Conservation (phyloP, 129 eudicot species). For the Arctium minus region DNA sequence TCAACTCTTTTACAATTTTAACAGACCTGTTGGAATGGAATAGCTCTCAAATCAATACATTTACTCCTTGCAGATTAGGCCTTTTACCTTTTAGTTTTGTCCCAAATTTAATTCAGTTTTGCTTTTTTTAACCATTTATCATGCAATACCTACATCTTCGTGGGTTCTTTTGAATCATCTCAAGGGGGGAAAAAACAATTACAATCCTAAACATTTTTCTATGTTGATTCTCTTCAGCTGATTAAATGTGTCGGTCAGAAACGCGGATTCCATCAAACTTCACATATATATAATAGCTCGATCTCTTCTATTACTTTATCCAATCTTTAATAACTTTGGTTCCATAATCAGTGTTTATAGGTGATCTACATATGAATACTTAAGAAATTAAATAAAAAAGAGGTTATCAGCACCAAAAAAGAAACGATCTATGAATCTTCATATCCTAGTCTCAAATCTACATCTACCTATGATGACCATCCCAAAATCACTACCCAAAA, state of each 20-base stretch:
- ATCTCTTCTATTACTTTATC: neutral
- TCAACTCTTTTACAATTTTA: neutral
- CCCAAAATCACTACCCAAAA: neutral
- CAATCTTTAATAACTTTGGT: neutral
- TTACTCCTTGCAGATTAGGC: neutral
- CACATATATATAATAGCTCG: neutral
- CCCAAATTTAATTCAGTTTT: neutral
- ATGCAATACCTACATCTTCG: neutral
- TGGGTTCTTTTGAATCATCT: neutral
- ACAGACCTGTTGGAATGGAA: neutral
- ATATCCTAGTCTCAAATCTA: neutral
- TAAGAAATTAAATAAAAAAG: neutral
- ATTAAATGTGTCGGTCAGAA: neutral
- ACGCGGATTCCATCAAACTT: neutral
- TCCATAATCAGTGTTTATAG: neutral
- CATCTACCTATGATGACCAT: neutral
- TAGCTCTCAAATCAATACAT: neutral
- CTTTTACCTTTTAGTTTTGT: neutral
- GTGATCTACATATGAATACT: neutral
- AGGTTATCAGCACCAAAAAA: neutral
- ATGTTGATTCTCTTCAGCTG: neutral
- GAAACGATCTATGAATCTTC: slow-evolving; percentile 7
- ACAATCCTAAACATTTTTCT: neutral
- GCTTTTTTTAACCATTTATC: neutral
- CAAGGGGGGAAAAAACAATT: neutral